Percentiles rank a stretch among this genome's conserved stretches.
phyloP scores from a whole-genome alignment of 2,329 filamentous ascomycete species.

The Dactylellina leptospora region DNA sequence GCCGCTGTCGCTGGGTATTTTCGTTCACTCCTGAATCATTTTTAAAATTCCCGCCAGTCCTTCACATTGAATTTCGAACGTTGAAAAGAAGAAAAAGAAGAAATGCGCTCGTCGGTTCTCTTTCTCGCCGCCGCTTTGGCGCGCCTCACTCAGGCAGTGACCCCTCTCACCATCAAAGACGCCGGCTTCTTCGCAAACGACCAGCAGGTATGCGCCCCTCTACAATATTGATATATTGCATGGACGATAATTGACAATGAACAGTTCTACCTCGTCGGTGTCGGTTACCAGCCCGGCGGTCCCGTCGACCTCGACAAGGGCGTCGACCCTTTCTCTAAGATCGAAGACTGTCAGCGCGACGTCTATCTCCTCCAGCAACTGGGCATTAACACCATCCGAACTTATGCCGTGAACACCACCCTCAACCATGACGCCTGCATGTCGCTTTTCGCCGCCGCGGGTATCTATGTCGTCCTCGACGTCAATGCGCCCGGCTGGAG shows the following conservation, averaged over 20 bases:
- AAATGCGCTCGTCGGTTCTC: conserved; percentile 40
- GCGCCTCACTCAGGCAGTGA: conserved; percentile 49
- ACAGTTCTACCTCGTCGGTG: conserved; percentile 71
- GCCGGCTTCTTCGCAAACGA: conserved; percentile 39
- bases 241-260: conserved; percentile 15
- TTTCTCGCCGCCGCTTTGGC: conserved; percentile 43
- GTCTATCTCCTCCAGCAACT: conserved; percentile 61
- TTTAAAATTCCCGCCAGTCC: conserved; percentile 29
- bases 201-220: conserved; percentile 22
- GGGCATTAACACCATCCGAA: conserved; percentile 63
- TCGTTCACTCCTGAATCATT: conserved; percentile 34
- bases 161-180: conserved; percentile 46
- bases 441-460: conserved; percentile 57
- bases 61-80: too few species aligned
- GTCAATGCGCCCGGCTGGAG: conserved; percentile 47
- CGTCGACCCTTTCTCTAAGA: conserved; percentile 56
- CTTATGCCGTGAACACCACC: conserved; percentile 57
- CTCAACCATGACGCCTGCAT: conserved; percentile 57
- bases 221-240: not conserved
- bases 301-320: conserved; percentile 63
- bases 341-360: conserved; percentile 56
- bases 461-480: conserved; percentile 56
- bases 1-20: conserved; percentile 46
- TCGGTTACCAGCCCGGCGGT: conserved; percentile 75
- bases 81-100: too few species aligned